Evolutionary conservation across 179 eudicot species (phyloP), one percentile per base, ranked within the genome.

Genomic region (Vitellaria paradoxa): DNA sequence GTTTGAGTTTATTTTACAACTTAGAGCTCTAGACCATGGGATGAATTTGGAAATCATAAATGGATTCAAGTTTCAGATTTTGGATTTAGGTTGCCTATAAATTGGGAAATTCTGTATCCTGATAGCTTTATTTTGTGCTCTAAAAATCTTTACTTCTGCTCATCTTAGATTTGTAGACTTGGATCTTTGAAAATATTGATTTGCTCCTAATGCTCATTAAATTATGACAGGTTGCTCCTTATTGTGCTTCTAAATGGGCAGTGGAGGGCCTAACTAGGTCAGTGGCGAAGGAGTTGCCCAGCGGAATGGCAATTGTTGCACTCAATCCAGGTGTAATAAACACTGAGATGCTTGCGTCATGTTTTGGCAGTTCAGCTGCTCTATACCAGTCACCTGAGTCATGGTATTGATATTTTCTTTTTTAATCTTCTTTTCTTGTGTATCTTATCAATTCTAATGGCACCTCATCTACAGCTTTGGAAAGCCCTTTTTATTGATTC

Each of bases 191-290:
- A 68, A 62, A 42, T 10, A 56, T n/a, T 52, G 42, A 23, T 67
- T 45, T 67, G 14, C 50, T 71, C 10, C 76, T 79, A 46, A 71
- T 49, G 14, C 68, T 74, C 47, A 66, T 63, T 79, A 47, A 63
- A 15, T 46, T 17, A 72, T 68, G 40, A 68, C 84, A 93, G 99
- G 99, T 95, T 74, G 95, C 99, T 59, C 99, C 99, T 42, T 95
- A 95, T 81, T 95, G 97, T 84, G 97, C 99, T 83, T 93, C 99
- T 76, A 95, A 95, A 86, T 95, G 99, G 99, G 99, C 99, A 65
- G 84, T 93, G 71, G 99, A 95, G 82, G 97, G 99, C 67, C 83
- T 95, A 80, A 86, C 87, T 49, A 90, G 88, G 84, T 75, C 99
- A 74, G 93, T 87, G 69, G 95, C 97, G 18, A 95, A 95, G 86